These are phyloP conservation scores for Hymenoscyphus fructigenus DNA, from an alignment of 2,329 filamentous ascomycete species.

Conservation along the genomic window DNA sequence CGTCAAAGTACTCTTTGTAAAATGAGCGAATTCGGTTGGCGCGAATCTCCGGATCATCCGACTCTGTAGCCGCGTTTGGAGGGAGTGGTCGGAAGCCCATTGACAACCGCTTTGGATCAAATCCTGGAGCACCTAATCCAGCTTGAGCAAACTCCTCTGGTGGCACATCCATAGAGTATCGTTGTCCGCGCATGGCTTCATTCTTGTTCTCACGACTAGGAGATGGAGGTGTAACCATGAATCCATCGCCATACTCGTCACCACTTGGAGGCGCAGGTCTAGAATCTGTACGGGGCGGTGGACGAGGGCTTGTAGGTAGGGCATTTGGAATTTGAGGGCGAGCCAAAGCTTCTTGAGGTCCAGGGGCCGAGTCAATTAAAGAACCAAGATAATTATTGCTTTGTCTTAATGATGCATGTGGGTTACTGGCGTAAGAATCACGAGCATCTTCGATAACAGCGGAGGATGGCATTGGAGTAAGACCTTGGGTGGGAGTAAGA, in stretches of 20 bases:
- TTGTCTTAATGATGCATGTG: constrained; percentile 22
- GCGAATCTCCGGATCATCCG: constrained; percentile 88
- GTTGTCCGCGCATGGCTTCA: constrained; percentile 27
- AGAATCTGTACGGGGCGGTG: constrained; percentile 40
- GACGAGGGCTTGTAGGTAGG: constrained; percentile 33
- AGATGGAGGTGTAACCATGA: constrained; percentile 45
- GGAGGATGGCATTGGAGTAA: constrained; percentile 17
- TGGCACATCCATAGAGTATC: constrained; percentile 38
- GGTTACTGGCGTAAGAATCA: constrained; percentile 22
- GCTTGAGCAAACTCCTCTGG: constrained; percentile 39
- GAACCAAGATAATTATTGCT: constrained; percentile 36
- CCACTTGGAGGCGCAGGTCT: constrained; percentile 38
- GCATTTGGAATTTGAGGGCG: constrained; percentile 29
- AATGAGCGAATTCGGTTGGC: constrained; percentile 97
- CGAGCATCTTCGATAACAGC: constrained; percentile 10
- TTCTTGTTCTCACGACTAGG: constrained; percentile 36
- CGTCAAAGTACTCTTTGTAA: constrained; percentile 99
- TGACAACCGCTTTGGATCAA: constrained; percentile 59
- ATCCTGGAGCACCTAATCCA: constrained; percentile 54
- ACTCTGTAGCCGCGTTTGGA: constrained; percentile 72
- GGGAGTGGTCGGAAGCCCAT: constrained; percentile 81
- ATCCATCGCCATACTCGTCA: constrained; percentile 54
- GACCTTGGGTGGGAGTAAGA: constrained; percentile 16
- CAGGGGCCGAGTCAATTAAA: constrained; percentile 21
- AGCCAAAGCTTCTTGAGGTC: constrained; percentile 1